phyloP scores from a whole-genome alignment of 1,139 yeast genomes.

The Taiozyma sp. region DNA sequence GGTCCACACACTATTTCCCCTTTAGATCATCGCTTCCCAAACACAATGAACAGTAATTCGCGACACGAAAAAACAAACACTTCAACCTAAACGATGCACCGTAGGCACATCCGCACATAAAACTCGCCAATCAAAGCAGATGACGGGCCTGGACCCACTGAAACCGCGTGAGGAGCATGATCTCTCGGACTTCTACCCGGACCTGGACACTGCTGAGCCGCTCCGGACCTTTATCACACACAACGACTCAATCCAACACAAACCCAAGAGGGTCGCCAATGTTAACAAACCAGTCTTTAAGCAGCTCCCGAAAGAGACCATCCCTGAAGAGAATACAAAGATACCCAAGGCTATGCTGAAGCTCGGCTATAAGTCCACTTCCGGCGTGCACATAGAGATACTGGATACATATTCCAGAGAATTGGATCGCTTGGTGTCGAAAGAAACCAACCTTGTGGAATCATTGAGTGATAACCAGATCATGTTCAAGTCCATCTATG shows the following conservation, averaged over 20 bases:
- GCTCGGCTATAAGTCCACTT: constrained; percentile 18
- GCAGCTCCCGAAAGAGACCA: constrained; percentile 23
- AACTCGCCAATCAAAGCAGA: not conserved
- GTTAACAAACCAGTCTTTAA: constrained; percentile 19
- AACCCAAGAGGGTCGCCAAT: constrained; percentile 1
- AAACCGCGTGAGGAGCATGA: constrained; percentile 81
- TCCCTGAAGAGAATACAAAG: constrained; percentile 18
- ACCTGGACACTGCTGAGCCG: constrained; percentile 45
- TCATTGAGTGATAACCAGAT: constrained; percentile 24
- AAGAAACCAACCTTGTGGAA: constrained; percentile 16
- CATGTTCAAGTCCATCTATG: constrained; percentile 51
- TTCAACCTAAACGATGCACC: not conserved
- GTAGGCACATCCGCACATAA: not conserved
- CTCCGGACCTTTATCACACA: constrained; percentile 33
- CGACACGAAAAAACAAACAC: not conserved
- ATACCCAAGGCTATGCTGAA: constrained; percentile 18
- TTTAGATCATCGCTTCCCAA: not conserved
- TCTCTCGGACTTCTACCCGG: constrained; percentile 63
- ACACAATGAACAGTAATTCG: not conserved
- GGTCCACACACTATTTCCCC: too few relatives aligned
- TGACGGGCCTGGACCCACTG: constrained; percentile 14
- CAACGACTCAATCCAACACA: not conserved
- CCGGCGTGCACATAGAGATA: not conserved
- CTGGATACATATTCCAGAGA: constrained; percentile 35
- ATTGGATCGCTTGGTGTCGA: constrained; percentile 12